A percentile compares a stretch with the other conserved stretches of the same genome.
Evolutionary conservation across 2,329 filamentous ascomycete genomes (phyloP).

Genomic region (Microsporum audouinii): DNA sequence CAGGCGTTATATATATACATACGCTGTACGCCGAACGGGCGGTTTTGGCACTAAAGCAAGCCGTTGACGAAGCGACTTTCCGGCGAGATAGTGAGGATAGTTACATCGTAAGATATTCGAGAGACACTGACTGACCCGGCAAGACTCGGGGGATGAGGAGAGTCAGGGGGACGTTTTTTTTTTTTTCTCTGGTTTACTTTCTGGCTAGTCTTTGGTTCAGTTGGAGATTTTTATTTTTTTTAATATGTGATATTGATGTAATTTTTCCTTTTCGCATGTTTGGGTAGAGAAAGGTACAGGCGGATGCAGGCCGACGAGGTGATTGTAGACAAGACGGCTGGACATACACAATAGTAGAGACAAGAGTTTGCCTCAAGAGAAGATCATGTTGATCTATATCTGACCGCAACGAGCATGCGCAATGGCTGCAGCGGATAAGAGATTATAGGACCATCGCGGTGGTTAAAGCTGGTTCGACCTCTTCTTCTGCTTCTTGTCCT

Average conservation of each 20-base stretch:
- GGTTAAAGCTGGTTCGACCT: background rate
- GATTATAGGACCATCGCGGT: background rate
- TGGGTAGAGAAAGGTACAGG: background rate
- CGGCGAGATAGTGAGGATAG: background rate
- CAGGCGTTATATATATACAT: background rate
- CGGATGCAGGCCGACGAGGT: background rate
- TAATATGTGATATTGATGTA: background rate
- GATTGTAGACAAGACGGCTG: background rate
- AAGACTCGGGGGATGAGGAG: background rate
- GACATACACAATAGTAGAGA: too few species aligned
- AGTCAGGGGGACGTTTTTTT: background rate
- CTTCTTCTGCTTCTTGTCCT: background rate
- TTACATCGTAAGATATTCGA: too few species aligned
- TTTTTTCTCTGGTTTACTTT: background rate
- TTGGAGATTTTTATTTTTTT: background rate
- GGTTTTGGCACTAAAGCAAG: background rate
- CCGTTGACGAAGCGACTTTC: background rate
- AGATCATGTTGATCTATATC: conserved; percentile 1
- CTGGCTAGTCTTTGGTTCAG: background rate
- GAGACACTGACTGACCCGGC: background rate
- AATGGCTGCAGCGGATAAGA: background rate
- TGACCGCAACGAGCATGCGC: background rate
- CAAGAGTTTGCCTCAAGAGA: background rate
- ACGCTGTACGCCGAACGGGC: background rate
- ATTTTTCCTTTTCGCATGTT: background rate